phyloP scores from a whole-genome alignment of 1,284 basidiomycete species.

The Naganishia sp. region DNA sequence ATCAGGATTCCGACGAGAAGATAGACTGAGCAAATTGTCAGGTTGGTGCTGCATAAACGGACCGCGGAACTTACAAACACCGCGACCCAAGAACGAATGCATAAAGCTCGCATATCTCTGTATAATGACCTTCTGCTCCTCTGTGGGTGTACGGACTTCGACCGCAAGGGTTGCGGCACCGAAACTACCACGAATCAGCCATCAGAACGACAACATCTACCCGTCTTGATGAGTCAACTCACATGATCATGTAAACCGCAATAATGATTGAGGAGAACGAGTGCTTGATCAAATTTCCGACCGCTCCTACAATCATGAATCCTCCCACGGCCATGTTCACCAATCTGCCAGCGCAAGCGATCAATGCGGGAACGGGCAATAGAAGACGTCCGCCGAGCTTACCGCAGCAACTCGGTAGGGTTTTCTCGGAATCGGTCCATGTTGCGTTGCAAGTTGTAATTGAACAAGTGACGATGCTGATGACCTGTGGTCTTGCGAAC shows the following conservation, averaged over 20 bases:
- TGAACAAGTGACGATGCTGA: not conserved
- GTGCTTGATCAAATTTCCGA: slow-evolving; percentile 50
- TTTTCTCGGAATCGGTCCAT: slow-evolving; percentile 52
- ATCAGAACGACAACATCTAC: not conserved
- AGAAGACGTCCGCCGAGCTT: slow-evolving; percentile 26
- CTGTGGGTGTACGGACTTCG: slow-evolving; percentile 48
- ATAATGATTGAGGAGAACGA: slow-evolving; percentile 41
- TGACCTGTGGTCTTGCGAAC: not conserved
- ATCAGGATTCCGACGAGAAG: slow-evolving; percentile 52
- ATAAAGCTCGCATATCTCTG: slow-evolving; percentile 54
- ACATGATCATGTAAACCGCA: slow-evolving; percentile 26
- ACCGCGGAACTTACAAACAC: slow-evolving; percentile 49
- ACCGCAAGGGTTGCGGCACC: slow-evolving; percentile 49
- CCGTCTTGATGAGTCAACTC: not conserved
- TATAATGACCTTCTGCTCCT: slow-evolving; percentile 49
- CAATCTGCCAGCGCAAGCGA: slow-evolving; percentile 33
- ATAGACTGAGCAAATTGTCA: slow-evolving; percentile 44
- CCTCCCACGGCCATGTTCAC: slow-evolving; percentile 53
- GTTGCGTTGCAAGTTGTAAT: not conserved
- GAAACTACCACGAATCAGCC: slow-evolving; percentile 6
- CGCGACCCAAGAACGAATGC: slow-evolving; percentile 53
- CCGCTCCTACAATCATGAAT: slow-evolving; percentile 49
- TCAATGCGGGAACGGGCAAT: slow-evolving; percentile 2
- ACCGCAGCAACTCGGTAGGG: slow-evolving; percentile 52
- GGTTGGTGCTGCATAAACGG: not conserved